Percentiles rank a stretch among this genome's conserved stretches.
Conservation (phyloP, 2,329 filamentous ascomycete genomes). For the Tolypocladium guangdongense region DNA sequence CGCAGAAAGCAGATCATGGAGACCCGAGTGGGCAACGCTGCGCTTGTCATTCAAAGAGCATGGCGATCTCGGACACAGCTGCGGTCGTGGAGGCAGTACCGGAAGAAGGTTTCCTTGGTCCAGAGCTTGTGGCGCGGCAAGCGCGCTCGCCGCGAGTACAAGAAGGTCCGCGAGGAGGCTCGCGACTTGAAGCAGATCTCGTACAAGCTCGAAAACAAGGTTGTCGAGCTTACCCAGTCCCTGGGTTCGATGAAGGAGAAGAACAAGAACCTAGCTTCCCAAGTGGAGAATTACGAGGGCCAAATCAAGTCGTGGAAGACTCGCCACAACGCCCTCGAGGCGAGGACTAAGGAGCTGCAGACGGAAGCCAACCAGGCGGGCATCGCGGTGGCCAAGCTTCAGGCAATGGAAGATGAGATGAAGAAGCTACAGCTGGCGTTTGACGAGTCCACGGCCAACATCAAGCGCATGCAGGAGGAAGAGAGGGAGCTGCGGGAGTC, state of each 20-base stretch:
- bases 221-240: constrained; percentile 92
- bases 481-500: constrained; percentile 78
- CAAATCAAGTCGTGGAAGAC: constrained; percentile 96
- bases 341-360: constrained; percentile 85
- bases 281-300: constrained; percentile 91
- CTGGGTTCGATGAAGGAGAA: constrained; percentile 86
- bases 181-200: constrained; percentile 98
- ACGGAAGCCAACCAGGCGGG: constrained; percentile 95
- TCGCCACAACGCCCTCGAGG: constrained; percentile 81
- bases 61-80: constrained; percentile 77
- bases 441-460: constrained; percentile 80
- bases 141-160: constrained; percentile 72
- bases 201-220: constrained; percentile 99
- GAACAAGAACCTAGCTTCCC: constrained; percentile 79
- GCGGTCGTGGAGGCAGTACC: constrained; percentile 75
- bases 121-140: constrained; percentile 91
- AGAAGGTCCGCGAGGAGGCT: constrained; percentile 84
- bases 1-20: constrained; percentile 88
- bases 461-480: constrained; percentile 91
- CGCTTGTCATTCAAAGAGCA: constrained; percentile 76
- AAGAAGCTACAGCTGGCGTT: constrained; percentile 79
- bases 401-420: constrained; percentile 93
- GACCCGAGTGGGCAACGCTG: constrained; percentile 85
- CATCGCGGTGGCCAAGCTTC: constrained; percentile 81
- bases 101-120: constrained; percentile 77